Evolutionary conservation across 495 filamentous ascomycete genomes (phyloP), one percentile per base, ranked within the genome.

Genomic region (Podospora conica): DNA sequence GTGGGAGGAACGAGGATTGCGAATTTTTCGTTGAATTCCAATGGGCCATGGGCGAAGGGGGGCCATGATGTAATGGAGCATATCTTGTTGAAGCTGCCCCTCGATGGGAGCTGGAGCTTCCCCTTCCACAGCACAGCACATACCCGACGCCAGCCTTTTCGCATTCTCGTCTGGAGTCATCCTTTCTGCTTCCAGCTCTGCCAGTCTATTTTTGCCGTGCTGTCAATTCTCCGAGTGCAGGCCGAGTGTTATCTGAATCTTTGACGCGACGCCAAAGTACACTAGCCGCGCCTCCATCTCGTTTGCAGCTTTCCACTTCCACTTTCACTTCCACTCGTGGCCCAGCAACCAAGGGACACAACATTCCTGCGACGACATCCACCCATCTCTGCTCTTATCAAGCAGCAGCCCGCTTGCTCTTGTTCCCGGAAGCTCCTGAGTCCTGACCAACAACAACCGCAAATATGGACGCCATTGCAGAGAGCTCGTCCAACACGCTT

Each of bases 401-500:
- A 48, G 15, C 18, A 48, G 40, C 40, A 48, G 40, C 40, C 40
- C 40, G 40, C 18, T 6, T 8, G 15, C 15, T n/a, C 40, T 27
- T 53, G 28, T 61, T 23, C 59, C 29, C 29, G 3, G 33, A 31
- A 27, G 22, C 20, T 53, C 29, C 15, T 23, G 24, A 28, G n/a
- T 27, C 23, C 57, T 22, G 0, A 27, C 29, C 61, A 21, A 31
- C 27, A 63, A 24, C 25, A 40, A 11, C 15, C 23, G 48, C 11
- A 61, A 61, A 27, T 8, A 82, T 82, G 80, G 70, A 74, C 40
- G 55, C 70, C 22, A 61, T 77, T 53, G 70, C 73, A 33, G 72
- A 76, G 18, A 76, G 77, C 29, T 79, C 79, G 20, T 75, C 80
- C 60, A 80, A 80, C 62, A 68, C 72, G 58, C 68, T 80, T 61